Evolutionary conservation across 2,329 filamentous ascomycete species (phyloP).

Genomic region (Xylaria sp.): DNA sequence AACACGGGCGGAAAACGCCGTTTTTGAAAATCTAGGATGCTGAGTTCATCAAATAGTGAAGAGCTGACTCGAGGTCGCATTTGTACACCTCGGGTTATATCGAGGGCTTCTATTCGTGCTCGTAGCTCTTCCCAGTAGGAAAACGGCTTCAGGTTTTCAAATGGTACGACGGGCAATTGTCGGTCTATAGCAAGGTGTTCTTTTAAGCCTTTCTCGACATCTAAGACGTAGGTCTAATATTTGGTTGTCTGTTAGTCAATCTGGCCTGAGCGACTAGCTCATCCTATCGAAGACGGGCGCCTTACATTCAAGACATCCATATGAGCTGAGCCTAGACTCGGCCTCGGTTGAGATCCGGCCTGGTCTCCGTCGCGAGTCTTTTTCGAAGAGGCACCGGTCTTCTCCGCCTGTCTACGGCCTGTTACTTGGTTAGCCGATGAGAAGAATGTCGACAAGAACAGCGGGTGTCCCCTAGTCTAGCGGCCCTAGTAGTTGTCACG

Average conservation of each 20-base stretch:
- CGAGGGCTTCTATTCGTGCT: constrained; percentile 9
- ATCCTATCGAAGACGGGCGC: too few species aligned
- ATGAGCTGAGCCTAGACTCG: background rate
- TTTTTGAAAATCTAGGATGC: background rate
- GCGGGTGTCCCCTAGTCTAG: background rate
- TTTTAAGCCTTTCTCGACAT: constrained; percentile 1
- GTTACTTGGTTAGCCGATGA: background rate
- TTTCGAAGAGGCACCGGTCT: background rate
- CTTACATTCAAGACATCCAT: constrained; percentile 8
- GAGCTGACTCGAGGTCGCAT: background rate
- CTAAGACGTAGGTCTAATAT: background rate
- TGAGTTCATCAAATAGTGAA: constrained; percentile 15
- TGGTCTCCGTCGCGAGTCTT: background rate
- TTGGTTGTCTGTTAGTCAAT: background rate
- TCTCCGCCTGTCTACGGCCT: constrained; percentile 25
- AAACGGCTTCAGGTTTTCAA: constrained; percentile 29
- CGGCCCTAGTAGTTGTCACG: background rate
- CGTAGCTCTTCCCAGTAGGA: constrained; percentile 33
- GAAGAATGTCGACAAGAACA: background rate
- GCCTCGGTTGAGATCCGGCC: background rate
- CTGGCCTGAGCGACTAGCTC: background rate
- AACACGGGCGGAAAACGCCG: constrained; percentile 31
- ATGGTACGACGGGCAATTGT: constrained; percentile 4
- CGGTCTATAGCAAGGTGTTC: background rate
- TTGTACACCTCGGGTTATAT: background rate